phyloP scores from a whole-genome alignment of 116 monocot species.

The Trichopus zeylanicus region DNA sequence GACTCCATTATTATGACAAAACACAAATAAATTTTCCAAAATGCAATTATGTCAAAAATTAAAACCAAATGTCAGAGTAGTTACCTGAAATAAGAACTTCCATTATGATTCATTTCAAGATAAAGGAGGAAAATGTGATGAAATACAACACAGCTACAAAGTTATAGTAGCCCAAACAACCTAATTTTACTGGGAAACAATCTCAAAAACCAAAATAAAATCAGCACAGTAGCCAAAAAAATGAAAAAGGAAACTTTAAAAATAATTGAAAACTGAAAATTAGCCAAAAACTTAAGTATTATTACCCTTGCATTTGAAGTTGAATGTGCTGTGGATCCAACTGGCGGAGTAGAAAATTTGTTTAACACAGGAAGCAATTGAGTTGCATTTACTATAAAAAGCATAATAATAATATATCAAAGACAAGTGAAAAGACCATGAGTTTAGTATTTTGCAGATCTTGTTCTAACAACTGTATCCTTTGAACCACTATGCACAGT shows the following conservation, averaged over 20 bases:
- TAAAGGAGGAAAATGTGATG: too few relatives aligned
- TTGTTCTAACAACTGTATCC: background rate
- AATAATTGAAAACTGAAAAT: too few relatives aligned
- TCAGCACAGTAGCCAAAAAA: background rate
- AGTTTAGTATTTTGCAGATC: background rate
- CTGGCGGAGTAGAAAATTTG: background rate
- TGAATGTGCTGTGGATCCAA: background rate
- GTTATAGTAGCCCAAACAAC: too few relatives aligned
- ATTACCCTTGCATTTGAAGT: slow-evolving; percentile 5
- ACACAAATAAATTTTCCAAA: background rate
- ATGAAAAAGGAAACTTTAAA: too few relatives aligned
- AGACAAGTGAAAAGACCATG: too few relatives aligned
- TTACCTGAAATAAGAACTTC: background rate
- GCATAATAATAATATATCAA: background rate
- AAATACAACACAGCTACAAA: too few relatives aligned
- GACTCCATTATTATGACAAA: background rate
- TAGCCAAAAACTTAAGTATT: background rate
- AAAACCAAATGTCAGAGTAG: background rate
- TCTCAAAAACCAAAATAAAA: too few relatives aligned
- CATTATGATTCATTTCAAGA: too few relatives aligned
- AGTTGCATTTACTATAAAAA: background rate
- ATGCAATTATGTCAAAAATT: background rate
- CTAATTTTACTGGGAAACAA: too few relatives aligned
- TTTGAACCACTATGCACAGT: background rate
- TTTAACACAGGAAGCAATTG: background rate